Conservation (phyloP, 2,329 filamentous ascomycete genomes). For the Cladobotryum protrusum region DNA sequence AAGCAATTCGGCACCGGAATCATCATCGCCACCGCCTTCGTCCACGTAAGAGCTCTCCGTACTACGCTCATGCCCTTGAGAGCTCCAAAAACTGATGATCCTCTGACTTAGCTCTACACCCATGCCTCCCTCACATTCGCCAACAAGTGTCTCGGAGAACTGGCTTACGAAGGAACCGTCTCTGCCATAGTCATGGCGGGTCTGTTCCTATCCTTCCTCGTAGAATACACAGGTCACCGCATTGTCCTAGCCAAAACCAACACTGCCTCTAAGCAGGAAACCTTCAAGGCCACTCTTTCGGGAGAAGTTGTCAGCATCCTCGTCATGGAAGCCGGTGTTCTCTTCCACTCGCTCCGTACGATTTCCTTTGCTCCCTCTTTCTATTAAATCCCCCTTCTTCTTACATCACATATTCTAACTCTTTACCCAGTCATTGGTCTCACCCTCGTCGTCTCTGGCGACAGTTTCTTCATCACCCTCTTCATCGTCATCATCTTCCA, state of each 20-base stretch:
- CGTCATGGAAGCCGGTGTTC: constrained; percentile 66
- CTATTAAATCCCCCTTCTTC: background rate
- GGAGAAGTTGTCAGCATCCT: constrained; percentile 54
- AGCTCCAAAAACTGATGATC: too few species aligned
- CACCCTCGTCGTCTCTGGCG: constrained; percentile 54
- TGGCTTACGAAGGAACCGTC: constrained; percentile 63
- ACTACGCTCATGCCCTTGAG: too few species aligned
- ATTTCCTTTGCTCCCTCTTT: constrained; percentile 7
- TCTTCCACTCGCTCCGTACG: constrained; percentile 67
- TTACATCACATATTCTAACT: background rate
- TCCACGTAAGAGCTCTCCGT: constrained; percentile 54
- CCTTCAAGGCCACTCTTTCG: constrained; percentile 21
- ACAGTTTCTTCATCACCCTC: constrained; percentile 51
- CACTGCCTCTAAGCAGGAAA: constrained; percentile 20
- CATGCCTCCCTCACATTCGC: constrained; percentile 68
- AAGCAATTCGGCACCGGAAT: constrained; percentile 72
- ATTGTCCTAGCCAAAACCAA: constrained; percentile 39
- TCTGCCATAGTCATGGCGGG: constrained; percentile 69
- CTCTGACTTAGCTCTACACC: constrained; percentile 60
- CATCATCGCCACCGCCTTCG: constrained; percentile 64
- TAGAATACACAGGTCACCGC: constrained; percentile 62
- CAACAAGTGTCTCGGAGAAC: constrained; percentile 60
- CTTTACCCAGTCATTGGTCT: constrained; percentile 50
- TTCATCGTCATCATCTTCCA: constrained; percentile 69
- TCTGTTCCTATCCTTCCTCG: constrained; percentile 63